phyloP scores from a whole-genome alignment of 164 flowering plant species.

The Euptelea pleiosperma region DNA sequence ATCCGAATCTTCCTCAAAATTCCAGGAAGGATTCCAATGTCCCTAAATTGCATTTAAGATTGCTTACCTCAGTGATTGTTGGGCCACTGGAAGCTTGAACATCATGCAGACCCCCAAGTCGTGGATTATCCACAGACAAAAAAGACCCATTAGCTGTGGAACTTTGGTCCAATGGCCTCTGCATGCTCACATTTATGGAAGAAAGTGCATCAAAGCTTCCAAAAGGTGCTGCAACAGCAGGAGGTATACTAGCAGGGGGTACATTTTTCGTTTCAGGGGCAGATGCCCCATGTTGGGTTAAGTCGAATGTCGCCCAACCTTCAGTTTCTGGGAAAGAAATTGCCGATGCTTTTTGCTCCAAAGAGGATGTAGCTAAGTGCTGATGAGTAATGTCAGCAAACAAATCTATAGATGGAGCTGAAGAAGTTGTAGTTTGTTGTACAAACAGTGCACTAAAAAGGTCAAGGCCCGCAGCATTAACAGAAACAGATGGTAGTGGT shows the following conservation, averaged over 20 bases:
- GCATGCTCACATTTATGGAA: slow-evolving; percentile 27
- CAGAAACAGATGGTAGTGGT: slow-evolving; percentile 31
- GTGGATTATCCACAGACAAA: slow-evolving; percentile 27
- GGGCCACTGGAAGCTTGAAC: slow-evolving; percentile 28
- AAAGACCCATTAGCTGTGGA: slow-evolving; percentile 28
- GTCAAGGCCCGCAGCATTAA: slow-evolving; percentile 32
- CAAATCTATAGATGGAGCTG: slow-evolving; percentile 35
- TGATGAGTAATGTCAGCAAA: slow-evolving; percentile 37
- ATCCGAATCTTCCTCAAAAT: too few relatives aligned
- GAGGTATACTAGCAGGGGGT: slow-evolving; percentile 18
- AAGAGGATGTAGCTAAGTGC: slow-evolving; percentile 20
- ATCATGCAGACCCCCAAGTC: slow-evolving; percentile 35
- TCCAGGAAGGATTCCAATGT: not conserved
- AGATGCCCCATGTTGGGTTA: slow-evolving; percentile 35
- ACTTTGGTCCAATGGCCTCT: slow-evolving; percentile 37
- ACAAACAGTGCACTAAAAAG: slow-evolving; percentile 34
- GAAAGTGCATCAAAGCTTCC: slow-evolving; percentile 28
- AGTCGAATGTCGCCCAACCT: slow-evolving; percentile 99
- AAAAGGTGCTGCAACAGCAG: slow-evolving; percentile 24
- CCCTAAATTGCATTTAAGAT: not conserved
- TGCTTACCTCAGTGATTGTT: slow-evolving; percentile 40
- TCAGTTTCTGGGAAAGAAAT: slow-evolving; percentile 40
- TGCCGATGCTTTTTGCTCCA: slow-evolving; percentile 27
- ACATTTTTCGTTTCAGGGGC: slow-evolving; percentile 18
- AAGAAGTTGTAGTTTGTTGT: slow-evolving; percentile 23